Conservation (phyloP, 2,329 filamentous ascomycete species). For the Conoideocrella luteorostrata region DNA sequence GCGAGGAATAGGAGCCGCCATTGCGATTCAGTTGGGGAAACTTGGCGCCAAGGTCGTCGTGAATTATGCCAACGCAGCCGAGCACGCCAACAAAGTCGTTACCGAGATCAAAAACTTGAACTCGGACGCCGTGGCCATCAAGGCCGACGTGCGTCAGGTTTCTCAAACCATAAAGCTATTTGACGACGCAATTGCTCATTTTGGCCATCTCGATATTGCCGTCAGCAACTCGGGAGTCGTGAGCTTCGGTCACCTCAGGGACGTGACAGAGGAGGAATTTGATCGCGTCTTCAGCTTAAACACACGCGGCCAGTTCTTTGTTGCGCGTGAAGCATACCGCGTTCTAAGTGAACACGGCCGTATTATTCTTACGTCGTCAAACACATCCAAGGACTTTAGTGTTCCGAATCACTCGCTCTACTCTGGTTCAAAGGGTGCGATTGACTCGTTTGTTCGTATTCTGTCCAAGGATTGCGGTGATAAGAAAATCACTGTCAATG, state of each 20-base stretch:
- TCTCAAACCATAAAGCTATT: conserved; percentile 58
- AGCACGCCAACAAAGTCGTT: conserved; percentile 50
- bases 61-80: conserved; percentile 52
- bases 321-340: conserved; percentile 64
- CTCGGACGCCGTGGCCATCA: conserved; percentile 55
- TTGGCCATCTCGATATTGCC: conserved; percentile 63
- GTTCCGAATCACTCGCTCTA: conserved; percentile 69
- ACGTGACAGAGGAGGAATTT: conserved; percentile 64
- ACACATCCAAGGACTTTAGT: conserved; percentile 59
- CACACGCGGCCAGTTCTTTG: conserved; percentile 65
- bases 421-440: conserved; percentile 68
- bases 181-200: conserved; percentile 54
- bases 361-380: conserved; percentile 67
- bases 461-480: conserved; percentile 66
- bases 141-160: conserved; percentile 62
- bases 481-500: conserved; percentile 62
- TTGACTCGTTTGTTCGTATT: conserved; percentile 69
- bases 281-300: conserved; percentile 66
- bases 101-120: conserved; percentile 49
- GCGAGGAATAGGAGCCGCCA: conserved; percentile 53
- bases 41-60: conserved; percentile 52
- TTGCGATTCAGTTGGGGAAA: conserved; percentile 50
- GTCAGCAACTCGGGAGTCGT: conserved; percentile 66
- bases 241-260: conserved; percentile 61
- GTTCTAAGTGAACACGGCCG: conserved; percentile 61